Conservation (phyloP, 2,329 filamentous ascomycete species). For the Fusarium brachygibbosum region DNA sequence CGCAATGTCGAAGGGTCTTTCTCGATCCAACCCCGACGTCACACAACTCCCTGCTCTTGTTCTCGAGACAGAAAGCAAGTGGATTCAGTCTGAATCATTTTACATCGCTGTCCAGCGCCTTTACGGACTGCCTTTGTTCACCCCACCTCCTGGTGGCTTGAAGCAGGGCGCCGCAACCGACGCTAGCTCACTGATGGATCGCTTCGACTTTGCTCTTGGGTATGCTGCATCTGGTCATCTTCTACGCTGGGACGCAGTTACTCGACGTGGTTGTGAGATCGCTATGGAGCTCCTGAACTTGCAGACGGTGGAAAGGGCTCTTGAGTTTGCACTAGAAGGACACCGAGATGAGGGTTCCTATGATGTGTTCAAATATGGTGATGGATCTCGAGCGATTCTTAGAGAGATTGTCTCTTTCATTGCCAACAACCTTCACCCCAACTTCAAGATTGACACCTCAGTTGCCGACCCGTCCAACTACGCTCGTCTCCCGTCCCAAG, state of each 20-base stretch:
- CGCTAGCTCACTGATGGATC: constrained; percentile 58
- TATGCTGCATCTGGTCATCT: constrained; percentile 74
- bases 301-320: constrained; percentile 71
- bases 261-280: constrained; percentile 70
- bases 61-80: constrained; percentile 65
- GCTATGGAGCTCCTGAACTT: constrained; percentile 70
- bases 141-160: constrained; percentile 46
- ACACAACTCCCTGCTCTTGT: constrained; percentile 51
- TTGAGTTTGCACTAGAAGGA: constrained; percentile 69
- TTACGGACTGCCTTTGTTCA: constrained; percentile 67
- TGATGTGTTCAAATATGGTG: constrained; percentile 65
- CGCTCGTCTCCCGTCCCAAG: constrained; percentile 56
- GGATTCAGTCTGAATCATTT: constrained; percentile 68
- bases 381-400: constrained; percentile 67
- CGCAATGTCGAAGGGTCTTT: constrained; percentile 47
- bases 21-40: constrained; percentile 50
- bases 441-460: constrained; percentile 70
- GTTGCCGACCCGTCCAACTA: constrained; percentile 55
- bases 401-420: constrained; percentile 70
- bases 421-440: constrained; percentile 68
- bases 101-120: constrained; percentile 69
- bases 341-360: constrained; percentile 54
- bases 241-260: constrained; percentile 68
- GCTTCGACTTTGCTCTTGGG: constrained; percentile 70
- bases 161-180: constrained; percentile 53